These are phyloP conservation scores for Chloropicon primus DNA, from an alignment of 139 green algal genomes.

Conservation along the genomic window DNA sequence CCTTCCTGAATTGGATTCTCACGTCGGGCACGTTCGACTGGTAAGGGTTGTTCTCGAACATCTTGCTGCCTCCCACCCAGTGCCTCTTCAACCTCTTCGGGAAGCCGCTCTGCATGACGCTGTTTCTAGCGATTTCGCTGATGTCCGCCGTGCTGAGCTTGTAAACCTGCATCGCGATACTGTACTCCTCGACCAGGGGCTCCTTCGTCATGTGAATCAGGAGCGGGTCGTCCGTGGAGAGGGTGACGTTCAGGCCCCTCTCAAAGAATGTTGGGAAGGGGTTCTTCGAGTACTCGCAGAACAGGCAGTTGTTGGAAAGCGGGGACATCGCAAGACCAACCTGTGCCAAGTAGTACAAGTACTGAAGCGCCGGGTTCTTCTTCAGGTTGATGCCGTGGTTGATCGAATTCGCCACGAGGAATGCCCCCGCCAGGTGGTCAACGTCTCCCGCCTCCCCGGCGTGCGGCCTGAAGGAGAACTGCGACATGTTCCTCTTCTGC, in stretches of 20 bases:
- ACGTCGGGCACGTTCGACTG: constrained; percentile 97
- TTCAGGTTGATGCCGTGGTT: constrained; percentile 98
- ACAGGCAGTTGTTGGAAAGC: constrained; percentile 97
- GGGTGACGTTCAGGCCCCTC: constrained; percentile 67
- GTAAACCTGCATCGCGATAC: constrained; percentile 76
- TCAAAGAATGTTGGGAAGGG: constrained; percentile 97
- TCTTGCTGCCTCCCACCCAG: constrained; percentile 9
- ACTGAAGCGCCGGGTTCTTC: constrained; percentile 77
- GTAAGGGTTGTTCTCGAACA: constrained; percentile 93
- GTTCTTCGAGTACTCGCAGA: constrained; percentile 99
- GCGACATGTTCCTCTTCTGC: constrained; percentile 77
- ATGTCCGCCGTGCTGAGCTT: constrained; percentile 88
- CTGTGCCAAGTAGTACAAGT: constrained; percentile 75
- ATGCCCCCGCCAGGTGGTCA: constrained; percentile 83
- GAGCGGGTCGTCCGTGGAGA: constrained; percentile 57
- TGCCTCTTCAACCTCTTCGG: constrained; percentile 33
- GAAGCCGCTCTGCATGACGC: constrained; percentile 82
- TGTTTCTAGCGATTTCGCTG: constrained; percentile 92
- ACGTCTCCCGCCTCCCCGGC: constrained; percentile 88
- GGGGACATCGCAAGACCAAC: constrained; percentile 91
- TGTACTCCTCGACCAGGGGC: constrained; percentile 97
- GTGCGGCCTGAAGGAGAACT: constrained; percentile 78
- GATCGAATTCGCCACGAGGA: constrained; percentile 93
- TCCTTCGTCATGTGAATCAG: constrained; percentile 89
- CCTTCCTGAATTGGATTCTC: constrained; percentile 74